These are phyloP conservation scores for Cystobasidium slooffiae DNA, from an alignment of 1,284 basidiomycete genomes.

Conservation along the genomic window DNA sequence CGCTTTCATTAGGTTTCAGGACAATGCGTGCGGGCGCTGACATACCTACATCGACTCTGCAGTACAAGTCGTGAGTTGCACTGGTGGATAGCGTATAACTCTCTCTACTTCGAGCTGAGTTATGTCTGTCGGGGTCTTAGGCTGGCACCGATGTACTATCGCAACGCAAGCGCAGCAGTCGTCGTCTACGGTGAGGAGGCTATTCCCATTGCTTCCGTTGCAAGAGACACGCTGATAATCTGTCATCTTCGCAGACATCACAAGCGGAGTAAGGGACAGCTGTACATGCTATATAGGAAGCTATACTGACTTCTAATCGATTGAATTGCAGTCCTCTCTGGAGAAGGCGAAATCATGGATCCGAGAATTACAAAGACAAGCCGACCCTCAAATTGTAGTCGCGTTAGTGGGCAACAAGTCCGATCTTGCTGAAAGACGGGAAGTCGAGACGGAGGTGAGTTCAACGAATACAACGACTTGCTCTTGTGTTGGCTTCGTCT, in stretches of 20 bases:
- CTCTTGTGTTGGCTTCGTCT: too few species aligned
- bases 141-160: constrained; percentile 86
- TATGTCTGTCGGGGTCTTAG: constrained; percentile 8
- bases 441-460: constrained; percentile 59
- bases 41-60: neutral
- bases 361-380: constrained; percentile 92
- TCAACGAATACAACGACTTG: too few species aligned
- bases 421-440: constrained; percentile 77
- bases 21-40: neutral
- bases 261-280: constrained; percentile 12
- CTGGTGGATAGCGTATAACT: neutral
- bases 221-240: constrained; percentile 26
- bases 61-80: constrained; percentile 44
- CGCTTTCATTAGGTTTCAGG: neutral
- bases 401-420: constrained; percentile 95
- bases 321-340: constrained; percentile 64
- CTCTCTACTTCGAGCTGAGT: neutral
- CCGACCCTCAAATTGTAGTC: constrained; percentile 85
- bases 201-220: neutral
- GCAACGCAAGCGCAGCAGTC: constrained; percentile 66
- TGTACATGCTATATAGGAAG: neutral
- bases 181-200: constrained; percentile 45
- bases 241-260: constrained; percentile 8
- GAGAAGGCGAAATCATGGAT: constrained; percentile 98
- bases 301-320: neutral